Base-by-base conservation (phyloP, 495 filamentous ascomycete species). In the Neurospora sp. region DNA sequence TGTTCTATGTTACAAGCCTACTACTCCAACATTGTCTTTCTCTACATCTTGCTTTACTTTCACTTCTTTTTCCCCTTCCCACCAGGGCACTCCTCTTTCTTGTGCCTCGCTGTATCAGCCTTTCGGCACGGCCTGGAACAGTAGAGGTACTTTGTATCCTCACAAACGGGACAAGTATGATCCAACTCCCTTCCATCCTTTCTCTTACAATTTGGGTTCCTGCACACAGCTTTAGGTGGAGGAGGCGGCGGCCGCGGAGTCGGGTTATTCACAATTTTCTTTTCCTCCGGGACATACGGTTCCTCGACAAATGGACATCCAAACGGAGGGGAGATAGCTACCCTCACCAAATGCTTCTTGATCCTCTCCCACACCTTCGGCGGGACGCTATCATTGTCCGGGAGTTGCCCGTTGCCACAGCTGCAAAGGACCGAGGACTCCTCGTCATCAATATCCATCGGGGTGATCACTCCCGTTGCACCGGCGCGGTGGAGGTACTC, bases 281-380 rank as follows among this genome's bases (percentile, higher is more conserved):
- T 74, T 0, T 74, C 38, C 70, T 74, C 74, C 1, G 69, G n/a
- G 35, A 79, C 76, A 0, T 80, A 69, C 14, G 79, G 23, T 9
- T 81, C 76, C 76, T 83, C 83, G 12, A 82, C 77, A 39, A 81
- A 76, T 9, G 74, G 74, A n/a, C 75, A 78, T 16, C 75, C 75
- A 73, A 76, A 83, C 11, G 76, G 73, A 2, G 79, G 82, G 39
- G 80, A 83, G 74, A 85, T 80, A n/a, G 82, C 82, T 10, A 82
- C 69, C 42, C 83, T 77, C 35, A 78, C 79, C 6, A 78, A 74
- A 69, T 79, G 73, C 66, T 54, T 54, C 10, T 74, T 42, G 12
- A 73, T 78, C 1, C 16, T 18, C 18, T 77, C 74, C 82, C 81
- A 84, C 11, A 75, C 78, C 8, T 80, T 82, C 14, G 81, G 8